Evolutionary conservation across 176 grass and related monocot genomes (phyloP), one percentile per base, ranked within the genome.

Genomic region (Ensete glaucum): DNA sequence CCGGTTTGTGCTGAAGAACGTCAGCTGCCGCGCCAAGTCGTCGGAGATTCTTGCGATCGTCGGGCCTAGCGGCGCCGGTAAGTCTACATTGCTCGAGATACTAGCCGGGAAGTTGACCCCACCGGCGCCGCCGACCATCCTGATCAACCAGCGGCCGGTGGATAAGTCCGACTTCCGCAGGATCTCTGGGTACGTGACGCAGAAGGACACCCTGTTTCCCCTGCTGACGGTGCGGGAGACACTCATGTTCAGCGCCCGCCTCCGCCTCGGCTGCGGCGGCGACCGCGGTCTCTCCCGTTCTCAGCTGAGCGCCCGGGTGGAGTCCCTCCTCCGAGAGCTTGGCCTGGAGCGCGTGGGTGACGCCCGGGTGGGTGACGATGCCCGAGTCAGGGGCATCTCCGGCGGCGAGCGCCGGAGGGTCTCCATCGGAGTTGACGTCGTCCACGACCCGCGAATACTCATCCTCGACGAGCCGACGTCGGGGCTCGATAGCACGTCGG

Each of bases 391-490:
- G 73, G 87, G 82, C 13, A 71, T 93, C 22, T 93, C 87, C 16
- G 91, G 91, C 21, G 91, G 91, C 21, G 87, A 93, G 74, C 73
- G 85, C 5, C 87, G 91, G 53, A 81, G 91, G 23, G 91, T 93
- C 2, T 93, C 91, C 15, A 93, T 93, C 20, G 91, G 91, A 8
- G 88, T 89, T 0, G 91, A 93, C 64, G 60, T 75, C 10, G 91
- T 93, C 53, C 91, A 87, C 62, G 80, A 84, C 53, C 91, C 91
- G 11, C 64, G 76, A 27, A 85, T 90, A 22, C 66, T 93, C 8
- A 87, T 93, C 53, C 83, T 93, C 20, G 91, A 93, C 74, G 91
- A 93, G 69, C 91, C 91, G 9, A 93, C 91, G 12, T 93, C 91
- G 1, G 87, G 91, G 9, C 91, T 93, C 43, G 91, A 93, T 78